Evolutionary conservation across 208 protist species (phyloP).

Genomic region (Leishmania turanica): DNA sequence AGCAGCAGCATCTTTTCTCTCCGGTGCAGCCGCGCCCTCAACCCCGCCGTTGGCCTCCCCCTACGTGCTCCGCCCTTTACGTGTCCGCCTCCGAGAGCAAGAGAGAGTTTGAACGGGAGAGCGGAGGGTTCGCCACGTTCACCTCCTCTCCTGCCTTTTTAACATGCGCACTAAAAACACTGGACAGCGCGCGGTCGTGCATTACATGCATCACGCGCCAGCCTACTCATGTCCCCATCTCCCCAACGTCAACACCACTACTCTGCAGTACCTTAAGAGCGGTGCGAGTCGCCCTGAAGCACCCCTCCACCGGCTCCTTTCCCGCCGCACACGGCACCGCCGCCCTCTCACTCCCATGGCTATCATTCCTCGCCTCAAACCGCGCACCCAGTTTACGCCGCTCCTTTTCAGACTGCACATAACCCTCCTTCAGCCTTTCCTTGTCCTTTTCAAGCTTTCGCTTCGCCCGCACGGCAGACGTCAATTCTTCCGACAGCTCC

Average conservation of each 20-base stretch:
- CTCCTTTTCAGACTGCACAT: slow-evolving; percentile 28
- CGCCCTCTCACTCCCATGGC: background rate
- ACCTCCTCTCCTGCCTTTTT: background rate
- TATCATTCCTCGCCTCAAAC: slow-evolving; percentile 20
- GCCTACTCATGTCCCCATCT: background rate
- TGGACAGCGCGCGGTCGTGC: background rate
- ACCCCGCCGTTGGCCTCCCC: no score
- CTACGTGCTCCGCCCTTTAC: no score
- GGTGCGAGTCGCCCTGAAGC: slow-evolving; percentile 17
- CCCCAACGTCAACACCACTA: background rate
- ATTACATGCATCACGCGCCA: background rate
- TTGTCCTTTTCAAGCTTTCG: slow-evolving; percentile 35
- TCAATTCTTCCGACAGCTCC: background rate
- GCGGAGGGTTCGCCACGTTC: background rate
- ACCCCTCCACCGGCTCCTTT: slow-evolving; percentile 8
- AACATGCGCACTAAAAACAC: background rate
- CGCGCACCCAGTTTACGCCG: slow-evolving; percentile 17
- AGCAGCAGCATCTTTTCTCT: no score
- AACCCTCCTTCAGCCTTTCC: slow-evolving; percentile 31
- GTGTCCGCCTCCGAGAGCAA: no score
- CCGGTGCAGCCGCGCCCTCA: no score
- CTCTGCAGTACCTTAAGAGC: slow-evolving; percentile 14
- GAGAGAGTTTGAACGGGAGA: background rate
- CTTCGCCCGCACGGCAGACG: background rate
- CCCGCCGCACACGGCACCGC: background rate